phyloP scores from a whole-genome alignment of 164 flowering plant genomes.

The Berberis vulgaris region DNA sequence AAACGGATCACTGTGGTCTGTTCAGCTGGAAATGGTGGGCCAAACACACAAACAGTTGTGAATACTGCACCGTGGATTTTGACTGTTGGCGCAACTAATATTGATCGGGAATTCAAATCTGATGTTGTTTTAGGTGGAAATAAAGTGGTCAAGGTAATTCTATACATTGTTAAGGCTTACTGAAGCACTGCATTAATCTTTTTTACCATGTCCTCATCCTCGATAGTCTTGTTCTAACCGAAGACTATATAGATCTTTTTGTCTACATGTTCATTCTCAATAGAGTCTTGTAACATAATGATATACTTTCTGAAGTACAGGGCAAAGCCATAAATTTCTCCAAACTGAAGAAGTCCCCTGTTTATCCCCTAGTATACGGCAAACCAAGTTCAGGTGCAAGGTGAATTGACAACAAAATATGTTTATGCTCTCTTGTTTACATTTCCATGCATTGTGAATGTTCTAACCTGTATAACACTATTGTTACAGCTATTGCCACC shows the following conservation, averaged over 20 bases:
- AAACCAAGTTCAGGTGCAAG: slow-evolving; percentile 19
- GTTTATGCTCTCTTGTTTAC: background rate
- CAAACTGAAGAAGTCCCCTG: slow-evolving; percentile 19
- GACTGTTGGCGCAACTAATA: slow-evolving; percentile 43
- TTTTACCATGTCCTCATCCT: background rate
- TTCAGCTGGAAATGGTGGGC: slow-evolving; percentile 80
- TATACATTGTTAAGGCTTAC: background rate
- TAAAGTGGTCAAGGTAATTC: slow-evolving; percentile 42
- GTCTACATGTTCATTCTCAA: background rate
- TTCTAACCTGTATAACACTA: slow-evolving; percentile 7
- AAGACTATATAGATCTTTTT: background rate
- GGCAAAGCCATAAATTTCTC: slow-evolving; percentile 38
- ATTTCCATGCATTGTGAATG: slow-evolving; percentile 9
- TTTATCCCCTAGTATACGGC: slow-evolving; percentile 18
- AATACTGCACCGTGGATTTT: slow-evolving; percentile 80
- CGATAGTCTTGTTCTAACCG: background rate
- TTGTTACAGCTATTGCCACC: too few species aligned
- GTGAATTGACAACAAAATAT: slow-evolving; percentile 3
- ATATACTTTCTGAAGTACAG: slow-evolving; percentile 13
- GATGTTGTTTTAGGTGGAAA: slow-evolving; percentile 23
- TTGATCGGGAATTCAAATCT: slow-evolving; percentile 27
- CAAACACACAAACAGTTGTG: slow-evolving; percentile 30
- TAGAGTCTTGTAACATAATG: background rate
- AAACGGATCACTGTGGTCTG: slow-evolving; percentile 59
- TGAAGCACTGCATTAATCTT: background rate